A percentile compares a stretch with the other conserved stretches of the same genome.
phyloP scores from a whole-genome alignment of 768 basidiomycete genomes.

The Russula vinacea region DNA sequence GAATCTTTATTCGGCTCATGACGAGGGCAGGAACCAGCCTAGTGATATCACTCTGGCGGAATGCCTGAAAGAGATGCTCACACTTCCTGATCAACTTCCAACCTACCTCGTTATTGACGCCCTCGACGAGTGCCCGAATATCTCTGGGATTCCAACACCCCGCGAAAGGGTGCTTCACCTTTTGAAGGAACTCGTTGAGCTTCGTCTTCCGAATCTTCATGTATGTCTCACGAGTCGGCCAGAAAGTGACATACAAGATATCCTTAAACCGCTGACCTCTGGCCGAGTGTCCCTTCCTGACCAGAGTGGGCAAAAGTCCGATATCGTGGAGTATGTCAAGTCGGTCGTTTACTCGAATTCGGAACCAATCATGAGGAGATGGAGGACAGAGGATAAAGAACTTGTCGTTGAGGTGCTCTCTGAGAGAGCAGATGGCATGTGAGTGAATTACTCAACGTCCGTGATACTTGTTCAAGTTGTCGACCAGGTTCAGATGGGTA shows the following conservation, averaged over 20 bases:
- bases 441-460: not conserved
- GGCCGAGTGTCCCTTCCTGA: not conserved
- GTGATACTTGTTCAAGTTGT: not conserved
- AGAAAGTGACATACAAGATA: not conserved
- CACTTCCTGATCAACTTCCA: not conserved
- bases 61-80: no score
- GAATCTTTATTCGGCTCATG: no score
- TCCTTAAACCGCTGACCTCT: not conserved
- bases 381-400: no score
- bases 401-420: no score
- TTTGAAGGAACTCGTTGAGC: not conserved
- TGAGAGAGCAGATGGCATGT: not conserved
- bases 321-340: not conserved
- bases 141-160: no score
- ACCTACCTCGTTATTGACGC: not conserved
- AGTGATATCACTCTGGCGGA: no score
- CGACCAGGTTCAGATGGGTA: not conserved
- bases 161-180: no score
- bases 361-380: not conserved
- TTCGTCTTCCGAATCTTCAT: not conserved
- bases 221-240: not conserved
- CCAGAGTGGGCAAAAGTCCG: not conserved
- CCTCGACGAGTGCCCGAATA: not conserved
- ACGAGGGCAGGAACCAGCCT: no score
- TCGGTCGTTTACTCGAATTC: not conserved